Conservation (phyloP, 306 rosid genomes). For the Elaeagnus macrophylla region DNA sequence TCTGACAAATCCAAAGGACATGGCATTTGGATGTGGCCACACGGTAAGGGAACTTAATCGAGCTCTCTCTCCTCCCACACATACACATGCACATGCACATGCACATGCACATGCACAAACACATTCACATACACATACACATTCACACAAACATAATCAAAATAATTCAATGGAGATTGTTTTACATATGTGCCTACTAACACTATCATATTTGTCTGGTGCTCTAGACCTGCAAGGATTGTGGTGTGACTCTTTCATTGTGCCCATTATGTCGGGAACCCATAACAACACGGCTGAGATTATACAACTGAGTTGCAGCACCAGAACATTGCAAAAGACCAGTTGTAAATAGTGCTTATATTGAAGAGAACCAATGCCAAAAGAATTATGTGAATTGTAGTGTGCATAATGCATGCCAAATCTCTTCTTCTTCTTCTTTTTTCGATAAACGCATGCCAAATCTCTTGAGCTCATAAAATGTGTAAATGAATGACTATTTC, state of each 20-base stretch:
- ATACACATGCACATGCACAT: too few species aligned
- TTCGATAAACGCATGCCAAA: too few species aligned
- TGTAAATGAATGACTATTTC: too few species aligned
- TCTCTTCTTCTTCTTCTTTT: too few species aligned
- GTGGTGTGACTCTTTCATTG: constrained; percentile 46
- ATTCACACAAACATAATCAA: not conserved
- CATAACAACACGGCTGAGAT: constrained; percentile 62
- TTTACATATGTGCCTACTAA: not conserved
- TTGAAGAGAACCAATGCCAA: not conserved
- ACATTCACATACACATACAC: not conserved
- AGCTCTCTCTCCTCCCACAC: not conserved
- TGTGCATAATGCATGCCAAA: too few species aligned
- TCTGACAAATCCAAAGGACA: constrained; percentile 78
- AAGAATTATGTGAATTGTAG: too few species aligned
- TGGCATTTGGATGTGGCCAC: constrained; percentile 99
- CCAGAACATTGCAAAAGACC: not conserved
- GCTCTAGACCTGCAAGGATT: constrained; percentile 82
- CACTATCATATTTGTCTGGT: not conserved
- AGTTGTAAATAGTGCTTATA: not conserved
- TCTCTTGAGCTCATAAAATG: too few species aligned
- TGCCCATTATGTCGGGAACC: constrained; percentile 82
- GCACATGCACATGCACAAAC: too few species aligned
- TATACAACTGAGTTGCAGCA: constrained; percentile 34
- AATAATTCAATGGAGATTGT: not conserved
- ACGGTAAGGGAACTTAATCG: constrained; percentile 39